These are phyloP conservation scores for Aspergillus niger DNA, from an alignment of 2,329 filamentous ascomycete species.

Conservation along the genomic window DNA sequence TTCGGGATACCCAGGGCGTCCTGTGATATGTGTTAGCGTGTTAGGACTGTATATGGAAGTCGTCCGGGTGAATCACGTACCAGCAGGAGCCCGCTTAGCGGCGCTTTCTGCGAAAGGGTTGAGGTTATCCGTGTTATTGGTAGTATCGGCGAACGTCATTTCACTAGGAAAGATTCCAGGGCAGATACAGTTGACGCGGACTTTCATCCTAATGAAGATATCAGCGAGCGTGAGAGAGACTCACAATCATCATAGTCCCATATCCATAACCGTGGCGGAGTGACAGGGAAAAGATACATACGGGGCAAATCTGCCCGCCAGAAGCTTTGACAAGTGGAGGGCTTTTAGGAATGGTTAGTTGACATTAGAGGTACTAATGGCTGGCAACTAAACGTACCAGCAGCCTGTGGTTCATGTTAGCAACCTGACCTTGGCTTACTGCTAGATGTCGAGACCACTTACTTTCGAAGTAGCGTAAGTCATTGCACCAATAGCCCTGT, in stretches of 20 bases:
- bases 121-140: neutral
- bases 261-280: no score
- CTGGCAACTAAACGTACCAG: neutral
- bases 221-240: no score
- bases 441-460: no score
- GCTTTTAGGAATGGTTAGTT: neutral
- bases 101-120: neutral
- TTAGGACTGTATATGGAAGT: no score
- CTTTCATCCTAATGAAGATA: neutral
- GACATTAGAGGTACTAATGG: no score
- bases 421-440: neutral
- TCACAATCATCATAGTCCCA: no score
- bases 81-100: neutral
- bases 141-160: neutral
- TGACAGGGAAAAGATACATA: neutral
- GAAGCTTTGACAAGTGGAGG: neutral
- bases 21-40: neutral
- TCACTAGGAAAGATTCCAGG: neutral
- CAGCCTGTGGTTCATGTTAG: neutral
- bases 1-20: neutral
- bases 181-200: neutral
- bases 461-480: neutral
- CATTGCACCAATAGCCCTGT: neutral
- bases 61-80: neutral
- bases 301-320: neutral